These are phyloP conservation scores for Harringtonia lauricola DNA, from an alignment of 2,329 filamentous ascomycete genomes.

Conservation along the genomic window DNA sequence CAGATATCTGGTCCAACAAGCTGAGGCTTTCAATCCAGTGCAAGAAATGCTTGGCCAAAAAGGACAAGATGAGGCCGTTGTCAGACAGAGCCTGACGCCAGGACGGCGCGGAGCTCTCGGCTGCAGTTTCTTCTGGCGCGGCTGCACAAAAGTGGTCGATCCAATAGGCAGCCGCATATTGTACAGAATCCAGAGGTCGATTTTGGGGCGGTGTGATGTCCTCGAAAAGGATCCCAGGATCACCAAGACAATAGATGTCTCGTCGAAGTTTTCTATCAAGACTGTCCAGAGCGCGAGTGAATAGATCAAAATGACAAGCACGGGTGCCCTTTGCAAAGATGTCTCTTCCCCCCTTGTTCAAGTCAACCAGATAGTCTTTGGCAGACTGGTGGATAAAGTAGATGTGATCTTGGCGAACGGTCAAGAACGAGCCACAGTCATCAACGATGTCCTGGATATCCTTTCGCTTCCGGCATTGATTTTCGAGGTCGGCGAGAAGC, in stretches of 20 bases:
- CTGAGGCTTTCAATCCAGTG: conserved; percentile 33
- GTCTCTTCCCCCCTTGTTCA: conserved; percentile 5
- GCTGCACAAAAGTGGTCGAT: conserved; percentile 18
- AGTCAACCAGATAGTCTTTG: conserved; percentile 25
- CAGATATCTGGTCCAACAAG: conserved; percentile 16
- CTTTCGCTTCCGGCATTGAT: conserved; percentile 3
- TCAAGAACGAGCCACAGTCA: conserved; percentile 28
- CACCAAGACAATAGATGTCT: conserved; percentile 22
- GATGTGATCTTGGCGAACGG: conserved; percentile 16
- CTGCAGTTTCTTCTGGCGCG: conserved; percentile 14
- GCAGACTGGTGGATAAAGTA: conserved; percentile 31
- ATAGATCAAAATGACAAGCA: conserved; percentile 19
- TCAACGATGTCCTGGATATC: conserved; percentile 18
- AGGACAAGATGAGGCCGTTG: conserved; percentile 8
- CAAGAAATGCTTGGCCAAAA: conserved; percentile 24
- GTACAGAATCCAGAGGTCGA: conserved; percentile 15
- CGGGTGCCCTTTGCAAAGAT: conserved; percentile 19
- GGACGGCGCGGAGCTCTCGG: too few relatives aligned
- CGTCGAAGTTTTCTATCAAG: conserved; percentile 19
- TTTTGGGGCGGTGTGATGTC: conserved; percentile 11
- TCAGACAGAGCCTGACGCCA: too few relatives aligned
- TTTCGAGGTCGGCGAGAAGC: conserved; percentile 4
- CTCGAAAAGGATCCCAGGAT: conserved; percentile 14
- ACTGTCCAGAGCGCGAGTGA: conserved; percentile 21
- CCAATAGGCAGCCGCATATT: conserved; percentile 24